Evolutionary conservation across 2,329 filamentous ascomycete genomes (phyloP).

Genomic region (Xylariomycetidae sp.): DNA sequence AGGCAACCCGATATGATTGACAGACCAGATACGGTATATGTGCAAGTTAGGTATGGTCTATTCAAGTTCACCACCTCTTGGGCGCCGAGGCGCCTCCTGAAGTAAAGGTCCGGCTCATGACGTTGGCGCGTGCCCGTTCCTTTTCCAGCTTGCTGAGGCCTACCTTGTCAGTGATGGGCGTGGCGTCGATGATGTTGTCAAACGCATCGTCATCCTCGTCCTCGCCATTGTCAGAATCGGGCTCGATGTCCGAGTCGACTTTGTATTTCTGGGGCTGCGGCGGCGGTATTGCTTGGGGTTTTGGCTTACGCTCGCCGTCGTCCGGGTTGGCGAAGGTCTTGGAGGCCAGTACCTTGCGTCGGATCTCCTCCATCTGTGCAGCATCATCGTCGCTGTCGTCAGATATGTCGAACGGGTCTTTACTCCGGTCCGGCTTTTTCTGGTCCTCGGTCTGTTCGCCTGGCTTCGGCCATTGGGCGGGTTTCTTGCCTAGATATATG

Average conservation of each 20-base stretch:
- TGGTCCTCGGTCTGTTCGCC: constrained; percentile 27
- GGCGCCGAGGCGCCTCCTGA: constrained; percentile 44
- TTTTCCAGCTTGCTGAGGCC: constrained; percentile 56
- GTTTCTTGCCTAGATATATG: constrained; percentile 55
- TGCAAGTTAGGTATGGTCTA: neutral
- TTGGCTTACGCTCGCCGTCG: constrained; percentile 42
- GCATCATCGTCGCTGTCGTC: constrained; percentile 72
- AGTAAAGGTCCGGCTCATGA: constrained; percentile 46
- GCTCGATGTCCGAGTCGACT: constrained; percentile 61
- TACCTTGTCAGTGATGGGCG: constrained; percentile 78
- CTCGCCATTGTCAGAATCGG: constrained; percentile 60
- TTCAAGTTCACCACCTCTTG: constrained; percentile 33
- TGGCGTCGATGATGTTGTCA: constrained; percentile 88
- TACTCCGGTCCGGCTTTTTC: constrained; percentile 40
- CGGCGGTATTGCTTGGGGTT: constrained; percentile 56
- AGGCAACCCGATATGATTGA: too few species aligned
- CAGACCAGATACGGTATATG: too few species aligned
- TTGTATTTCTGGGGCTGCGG: constrained; percentile 44
- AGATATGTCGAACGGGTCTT: constrained; percentile 70
- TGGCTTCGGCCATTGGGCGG: constrained; percentile 27
- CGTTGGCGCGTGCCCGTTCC: constrained; percentile 42
- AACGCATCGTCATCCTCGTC: constrained; percentile 71
- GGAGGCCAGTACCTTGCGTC: constrained; percentile 82
- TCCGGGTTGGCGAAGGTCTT: constrained; percentile 72
- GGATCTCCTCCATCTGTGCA: constrained; percentile 82